A percentile compares a stretch with the other conserved stretches of the same genome.
Evolutionary conservation across 1,284 basidiomycete species (phyloP).

Genomic region (Puccinia hordei): DNA sequence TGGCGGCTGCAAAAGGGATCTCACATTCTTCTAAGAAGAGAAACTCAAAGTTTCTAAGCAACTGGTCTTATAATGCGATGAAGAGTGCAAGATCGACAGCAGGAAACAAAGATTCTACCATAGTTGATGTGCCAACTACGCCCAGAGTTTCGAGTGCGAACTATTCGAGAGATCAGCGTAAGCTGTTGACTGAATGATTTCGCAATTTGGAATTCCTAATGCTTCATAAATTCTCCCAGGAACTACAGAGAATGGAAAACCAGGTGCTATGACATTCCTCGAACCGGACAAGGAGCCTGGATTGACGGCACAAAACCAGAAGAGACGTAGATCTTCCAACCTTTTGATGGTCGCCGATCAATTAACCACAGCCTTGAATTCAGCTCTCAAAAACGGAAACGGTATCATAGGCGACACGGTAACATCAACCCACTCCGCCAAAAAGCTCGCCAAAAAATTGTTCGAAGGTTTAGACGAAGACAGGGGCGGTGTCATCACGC

Average conservation of each 20-base stretch:
- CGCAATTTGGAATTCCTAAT: background rate
- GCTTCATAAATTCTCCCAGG: background rate
- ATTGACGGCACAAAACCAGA: constrained; percentile 51
- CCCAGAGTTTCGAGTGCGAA: background rate
- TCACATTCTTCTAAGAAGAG: constrained; percentile 30
- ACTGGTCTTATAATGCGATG: background rate
- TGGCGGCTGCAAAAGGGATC: constrained; percentile 50
- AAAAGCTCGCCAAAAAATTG: constrained; percentile 72
- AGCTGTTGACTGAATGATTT: background rate
- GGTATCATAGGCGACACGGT: constrained; percentile 1
- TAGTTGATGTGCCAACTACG: constrained; percentile 27
- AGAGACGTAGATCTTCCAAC: constrained; percentile 27
- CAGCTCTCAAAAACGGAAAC: constrained; percentile 56
- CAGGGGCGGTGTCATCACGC: constrained; percentile 57
- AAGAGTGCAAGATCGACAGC: background rate
- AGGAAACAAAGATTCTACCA: background rate
- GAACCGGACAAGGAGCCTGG: background rate
- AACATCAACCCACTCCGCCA: constrained; percentile 68
- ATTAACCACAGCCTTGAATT: constrained; percentile 53
- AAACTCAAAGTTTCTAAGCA: constrained; percentile 29
- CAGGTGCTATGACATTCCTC: background rate
- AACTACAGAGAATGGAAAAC: background rate
- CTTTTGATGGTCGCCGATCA: constrained; percentile 24
- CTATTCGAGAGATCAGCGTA: background rate
- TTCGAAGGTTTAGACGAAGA: constrained; percentile 69